Evolutionary conservation across 495 filamentous ascomycete species (phyloP).

Genomic region (Venustampulla echinocandica): DNA sequence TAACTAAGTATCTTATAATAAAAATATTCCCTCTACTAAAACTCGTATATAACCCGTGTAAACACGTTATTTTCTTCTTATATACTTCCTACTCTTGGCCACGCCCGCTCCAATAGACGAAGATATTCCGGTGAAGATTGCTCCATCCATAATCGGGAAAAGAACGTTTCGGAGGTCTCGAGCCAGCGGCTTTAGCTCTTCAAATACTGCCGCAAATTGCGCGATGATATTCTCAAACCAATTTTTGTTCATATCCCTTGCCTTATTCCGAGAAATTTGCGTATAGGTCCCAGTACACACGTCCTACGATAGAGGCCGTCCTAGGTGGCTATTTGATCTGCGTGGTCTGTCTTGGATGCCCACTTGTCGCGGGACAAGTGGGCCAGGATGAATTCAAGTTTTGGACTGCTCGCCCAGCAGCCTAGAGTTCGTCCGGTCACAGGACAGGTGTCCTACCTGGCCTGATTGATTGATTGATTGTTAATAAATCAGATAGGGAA

Average conservation of each 20-base stretch:
- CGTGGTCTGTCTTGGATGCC: neutral
- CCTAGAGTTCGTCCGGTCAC: neutral
- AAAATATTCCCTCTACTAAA: too few relatives aligned
- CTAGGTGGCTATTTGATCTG: slow-evolving; percentile 3
- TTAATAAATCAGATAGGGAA: neutral
- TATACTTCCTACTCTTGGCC: too few relatives aligned
- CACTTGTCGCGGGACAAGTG: too few relatives aligned
- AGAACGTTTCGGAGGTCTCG: slow-evolving; percentile 25
- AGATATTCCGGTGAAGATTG: slow-evolving; percentile 29
- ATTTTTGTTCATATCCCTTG: slow-evolving; percentile 1
- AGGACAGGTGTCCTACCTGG: neutral
- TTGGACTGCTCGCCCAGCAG: neutral
- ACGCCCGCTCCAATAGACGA: too few relatives aligned
- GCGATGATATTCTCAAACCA: slow-evolving; percentile 24
- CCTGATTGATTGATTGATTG: too few relatives aligned
- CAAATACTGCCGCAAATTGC: slow-evolving; percentile 27
- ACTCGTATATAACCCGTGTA: too few relatives aligned
- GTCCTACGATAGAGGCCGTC: slow-evolving; percentile 1
- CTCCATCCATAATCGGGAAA: slow-evolving; percentile 26
- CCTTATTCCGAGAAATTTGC: neutral
- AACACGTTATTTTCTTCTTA: too few relatives aligned
- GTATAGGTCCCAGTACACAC: neutral
- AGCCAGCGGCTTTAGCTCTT: slow-evolving; percentile 25
- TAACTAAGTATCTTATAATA: too few relatives aligned
- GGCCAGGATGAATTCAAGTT: neutral